Conservation (phyloP, 345 rosid species). For the Firmiana major region DNA sequence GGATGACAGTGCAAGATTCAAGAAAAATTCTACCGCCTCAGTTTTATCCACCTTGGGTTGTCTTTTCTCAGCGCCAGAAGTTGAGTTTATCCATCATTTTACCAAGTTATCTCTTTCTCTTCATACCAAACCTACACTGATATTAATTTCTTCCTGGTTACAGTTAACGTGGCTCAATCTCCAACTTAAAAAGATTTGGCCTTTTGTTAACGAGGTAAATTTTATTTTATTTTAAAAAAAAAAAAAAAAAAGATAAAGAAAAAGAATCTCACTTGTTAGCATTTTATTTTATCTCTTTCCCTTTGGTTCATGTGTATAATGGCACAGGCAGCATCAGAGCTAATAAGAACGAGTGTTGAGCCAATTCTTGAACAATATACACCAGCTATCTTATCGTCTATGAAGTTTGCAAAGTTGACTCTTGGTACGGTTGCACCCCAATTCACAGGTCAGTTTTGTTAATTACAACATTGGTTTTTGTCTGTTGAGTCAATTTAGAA, state of each 20-base stretch:
- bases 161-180: conserved; percentile 89
- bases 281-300: not conserved
- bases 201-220: conserved; percentile 66
- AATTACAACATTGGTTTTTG: not conserved
- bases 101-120: not conserved
- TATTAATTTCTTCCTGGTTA: conserved; percentile 15
- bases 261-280: not conserved
- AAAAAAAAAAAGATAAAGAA: no score
- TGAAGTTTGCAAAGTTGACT: conserved; percentile 74
- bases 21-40: conserved; percentile 66
- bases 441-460: conserved; percentile 60
- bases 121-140: conserved; percentile 13
- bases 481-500: not conserved
- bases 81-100: conserved; percentile 30
- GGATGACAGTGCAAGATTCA: conserved; percentile 84
- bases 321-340: conserved; percentile 84
- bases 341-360: conserved; percentile 71
- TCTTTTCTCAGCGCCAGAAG: conserved; percentile 76
- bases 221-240: not conserved
- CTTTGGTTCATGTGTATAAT: not conserved
- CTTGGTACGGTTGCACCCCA: conserved; percentile 98
- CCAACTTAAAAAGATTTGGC: conserved; percentile 89
- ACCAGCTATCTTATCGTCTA: conserved; percentile 65
- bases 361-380: conserved; percentile 82
- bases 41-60: conserved; percentile 80